phyloP scores from a whole-genome alignment of 2,329 filamentous ascomycete species.

The Ophioceras dolichostomum region DNA sequence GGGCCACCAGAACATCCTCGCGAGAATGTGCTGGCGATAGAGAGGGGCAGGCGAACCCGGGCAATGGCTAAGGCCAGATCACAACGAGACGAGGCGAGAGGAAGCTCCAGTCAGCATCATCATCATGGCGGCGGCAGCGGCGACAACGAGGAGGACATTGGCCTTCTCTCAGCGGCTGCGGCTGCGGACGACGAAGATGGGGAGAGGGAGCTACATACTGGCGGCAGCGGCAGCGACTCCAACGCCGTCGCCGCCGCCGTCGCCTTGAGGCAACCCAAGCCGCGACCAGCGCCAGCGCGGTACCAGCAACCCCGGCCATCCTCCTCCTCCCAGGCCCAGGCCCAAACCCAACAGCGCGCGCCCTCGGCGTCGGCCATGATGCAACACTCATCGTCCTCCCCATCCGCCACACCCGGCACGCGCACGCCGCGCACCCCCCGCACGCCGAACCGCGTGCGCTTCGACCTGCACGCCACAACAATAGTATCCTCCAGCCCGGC shows the following conservation, averaged over 20 bases:
- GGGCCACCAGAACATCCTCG: too few species aligned
- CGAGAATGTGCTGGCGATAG: slow-evolving; percentile 3
- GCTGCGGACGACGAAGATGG: too few species aligned
- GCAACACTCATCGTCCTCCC: too few species aligned
- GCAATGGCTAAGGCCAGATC: slow-evolving; percentile 4
- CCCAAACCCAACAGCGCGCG: background rate
- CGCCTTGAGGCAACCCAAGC: background rate
- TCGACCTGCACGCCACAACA: slow-evolving; percentile 44
- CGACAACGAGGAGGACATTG: slow-evolving; percentile 2
- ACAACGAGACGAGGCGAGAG: background rate
- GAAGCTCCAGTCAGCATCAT: slow-evolving; percentile 1
- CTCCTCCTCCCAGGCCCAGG: background rate
- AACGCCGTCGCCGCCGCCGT: background rate
- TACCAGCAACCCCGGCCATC: background rate
- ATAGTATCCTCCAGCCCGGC: slow-evolving; percentile 17
- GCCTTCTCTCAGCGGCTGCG: background rate
- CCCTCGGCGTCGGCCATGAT: too few species aligned
- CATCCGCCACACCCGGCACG: slow-evolving; percentile 1
- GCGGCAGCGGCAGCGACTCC: background rate
- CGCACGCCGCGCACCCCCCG: slow-evolving; percentile 32
- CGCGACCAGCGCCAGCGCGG: background rate
- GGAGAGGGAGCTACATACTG: too few species aligned
- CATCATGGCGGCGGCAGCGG: too few species aligned
- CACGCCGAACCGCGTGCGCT: slow-evolving; percentile 63
- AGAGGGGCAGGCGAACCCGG: too few species aligned